Conservation (phyloP, 2,329 filamentous ascomycete genomes). For the Trichoderma sp. region DNA sequence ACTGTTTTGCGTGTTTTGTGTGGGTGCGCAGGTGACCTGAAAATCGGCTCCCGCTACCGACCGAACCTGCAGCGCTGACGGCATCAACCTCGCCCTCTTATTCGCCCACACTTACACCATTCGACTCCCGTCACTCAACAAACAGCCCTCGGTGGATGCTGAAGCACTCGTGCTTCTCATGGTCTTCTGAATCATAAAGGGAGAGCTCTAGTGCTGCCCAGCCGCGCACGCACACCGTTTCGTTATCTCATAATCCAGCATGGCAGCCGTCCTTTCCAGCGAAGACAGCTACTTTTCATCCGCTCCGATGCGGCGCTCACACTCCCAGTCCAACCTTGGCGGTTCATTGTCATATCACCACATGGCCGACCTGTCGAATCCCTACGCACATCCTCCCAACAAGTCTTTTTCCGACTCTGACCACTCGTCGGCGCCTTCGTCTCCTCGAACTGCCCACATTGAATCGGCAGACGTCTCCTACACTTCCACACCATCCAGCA, state of each 20-base stretch:
- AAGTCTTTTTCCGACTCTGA: conserved; percentile 47
- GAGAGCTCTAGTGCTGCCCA: neutral
- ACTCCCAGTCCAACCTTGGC: conserved; percentile 58
- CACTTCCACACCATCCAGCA: conserved; percentile 62
- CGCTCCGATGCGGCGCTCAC: conserved; percentile 55
- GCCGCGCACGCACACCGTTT: conserved; percentile 3
- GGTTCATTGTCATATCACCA: conserved; percentile 42
- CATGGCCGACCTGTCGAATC: conserved; percentile 45
- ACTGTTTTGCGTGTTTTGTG: conserved; percentile 16
- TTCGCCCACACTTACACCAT: conserved; percentile 19
- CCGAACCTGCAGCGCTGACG: conserved; percentile 17
- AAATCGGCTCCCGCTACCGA: conserved; percentile 18
- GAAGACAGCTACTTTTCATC: conserved; percentile 60
- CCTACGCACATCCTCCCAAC: conserved; percentile 42
- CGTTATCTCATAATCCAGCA: conserved; percentile 31
- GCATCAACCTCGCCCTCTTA: conserved; percentile 13
- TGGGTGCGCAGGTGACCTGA: conserved; percentile 21
- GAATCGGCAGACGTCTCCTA: conserved; percentile 58
- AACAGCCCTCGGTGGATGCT: neutral
- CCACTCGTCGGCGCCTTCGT: conserved; percentile 55
- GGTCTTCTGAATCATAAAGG: neutral
- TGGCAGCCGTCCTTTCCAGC: conserved; percentile 56
- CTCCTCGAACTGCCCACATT: conserved; percentile 50
- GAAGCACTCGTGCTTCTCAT: conserved; percentile 7
- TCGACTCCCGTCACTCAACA: neutral